Evolutionary conservation across 177 flowering plant genomes (phyloP).

Genomic region (Tripterygium wilfordii): DNA sequence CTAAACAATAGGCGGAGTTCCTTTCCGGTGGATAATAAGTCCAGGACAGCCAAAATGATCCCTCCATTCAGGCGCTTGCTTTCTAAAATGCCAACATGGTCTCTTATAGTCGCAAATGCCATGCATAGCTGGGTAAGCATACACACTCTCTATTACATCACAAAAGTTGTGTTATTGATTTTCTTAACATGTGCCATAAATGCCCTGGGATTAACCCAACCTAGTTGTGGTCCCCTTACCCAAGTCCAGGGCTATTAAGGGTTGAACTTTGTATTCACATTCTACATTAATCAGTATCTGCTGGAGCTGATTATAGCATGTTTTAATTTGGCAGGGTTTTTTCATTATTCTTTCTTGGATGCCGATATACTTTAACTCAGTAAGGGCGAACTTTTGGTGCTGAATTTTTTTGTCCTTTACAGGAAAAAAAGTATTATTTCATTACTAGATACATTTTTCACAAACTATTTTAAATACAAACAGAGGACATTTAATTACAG

Average conservation of each 20-base stretch:
- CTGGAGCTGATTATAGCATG: no score
- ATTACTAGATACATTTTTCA: no score
- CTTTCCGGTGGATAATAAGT: constrained; percentile 19
- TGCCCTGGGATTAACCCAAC: neutral
- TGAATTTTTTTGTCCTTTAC: no score
- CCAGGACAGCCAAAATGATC: constrained; percentile 32
- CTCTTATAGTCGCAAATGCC: constrained; percentile 80
- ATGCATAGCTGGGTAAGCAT: constrained; percentile 93
- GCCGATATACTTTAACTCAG: constrained; percentile 93
- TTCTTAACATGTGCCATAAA: neutral
- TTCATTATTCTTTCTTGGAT: constrained; percentile 95
- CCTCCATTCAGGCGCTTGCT: constrained; percentile 88
- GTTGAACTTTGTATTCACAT: no score
- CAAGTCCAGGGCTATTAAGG: no score
- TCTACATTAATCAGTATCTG: no score
- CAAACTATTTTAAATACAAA: neutral
- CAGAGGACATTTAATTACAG: constrained; percentile 30
- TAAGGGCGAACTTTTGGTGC: constrained; percentile 27
- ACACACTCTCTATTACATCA: neutral
- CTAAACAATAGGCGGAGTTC: constrained; percentile 25
- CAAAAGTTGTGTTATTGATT: neutral
- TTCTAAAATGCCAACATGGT: constrained; percentile 85
- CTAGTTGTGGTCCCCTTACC: no score
- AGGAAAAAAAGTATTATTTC: no score
- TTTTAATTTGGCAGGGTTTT: constrained; percentile 71